phyloP scores from a whole-genome alignment of 75 land plant genomes.

The Pinus tabuliformis region DNA sequence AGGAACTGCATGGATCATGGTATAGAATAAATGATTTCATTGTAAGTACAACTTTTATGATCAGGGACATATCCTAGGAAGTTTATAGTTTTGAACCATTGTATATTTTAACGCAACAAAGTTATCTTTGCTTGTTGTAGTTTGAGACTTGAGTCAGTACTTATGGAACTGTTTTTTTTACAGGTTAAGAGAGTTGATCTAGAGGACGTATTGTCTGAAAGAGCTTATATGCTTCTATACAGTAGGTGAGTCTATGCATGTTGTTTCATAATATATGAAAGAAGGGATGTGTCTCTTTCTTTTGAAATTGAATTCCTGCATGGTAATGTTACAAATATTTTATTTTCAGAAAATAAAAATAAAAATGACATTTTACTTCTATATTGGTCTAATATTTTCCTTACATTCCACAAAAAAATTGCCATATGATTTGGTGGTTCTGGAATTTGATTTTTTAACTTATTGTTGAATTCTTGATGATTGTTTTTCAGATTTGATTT shows the following conservation, averaged over 20 bases:
- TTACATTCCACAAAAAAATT: too few species aligned
- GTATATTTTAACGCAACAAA: too few species aligned
- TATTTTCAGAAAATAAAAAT: not conserved
- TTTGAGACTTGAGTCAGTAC: not conserved
- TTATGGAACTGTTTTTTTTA: not conserved
- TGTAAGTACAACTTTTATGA: constrained; percentile 27
- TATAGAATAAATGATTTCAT: constrained; percentile 87
- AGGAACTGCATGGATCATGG: constrained; percentile 74
- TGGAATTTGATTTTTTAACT: not conserved
- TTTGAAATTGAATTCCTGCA: not conserved
- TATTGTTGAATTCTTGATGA: not conserved
- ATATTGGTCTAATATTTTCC: not conserved
- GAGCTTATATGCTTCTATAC: constrained; percentile 90
- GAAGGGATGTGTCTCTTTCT: not conserved
- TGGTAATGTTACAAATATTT: constrained; percentile 2
- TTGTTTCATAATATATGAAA: not conserved
- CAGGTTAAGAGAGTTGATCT: constrained; percentile 73
- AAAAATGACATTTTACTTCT: not conserved
- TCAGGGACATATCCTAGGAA: too few species aligned
- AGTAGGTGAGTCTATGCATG: constrained; percentile 43
- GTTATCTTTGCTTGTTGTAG: not conserved
- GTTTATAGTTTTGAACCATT: too few species aligned
- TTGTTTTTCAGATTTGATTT: not conserved
- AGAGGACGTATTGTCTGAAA: constrained; percentile 75
- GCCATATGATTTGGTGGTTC: too few species aligned